A percentile compares a stretch with the other conserved stretches of the same genome.
Conservation (phyloP, 2,329 filamentous ascomycete genomes). For the Phyllosticta citrichinensis region DNA sequence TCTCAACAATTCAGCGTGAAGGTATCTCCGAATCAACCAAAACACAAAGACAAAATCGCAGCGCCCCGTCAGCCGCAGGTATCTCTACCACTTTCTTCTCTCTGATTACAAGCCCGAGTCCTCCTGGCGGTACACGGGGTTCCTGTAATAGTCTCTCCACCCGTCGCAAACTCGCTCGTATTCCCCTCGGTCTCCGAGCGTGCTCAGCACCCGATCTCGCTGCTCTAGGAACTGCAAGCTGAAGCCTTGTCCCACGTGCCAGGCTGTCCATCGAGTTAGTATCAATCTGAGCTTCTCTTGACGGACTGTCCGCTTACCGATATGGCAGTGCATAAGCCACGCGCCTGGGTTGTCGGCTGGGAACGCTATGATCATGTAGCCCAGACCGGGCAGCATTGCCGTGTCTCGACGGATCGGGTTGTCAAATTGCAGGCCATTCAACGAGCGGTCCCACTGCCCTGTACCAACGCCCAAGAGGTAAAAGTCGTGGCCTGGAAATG, state of each 20-base stretch:
- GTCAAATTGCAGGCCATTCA: slow-evolving; percentile 1
- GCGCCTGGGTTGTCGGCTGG: slow-evolving; percentile 29
- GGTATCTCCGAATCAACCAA: background rate
- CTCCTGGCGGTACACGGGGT: background rate
- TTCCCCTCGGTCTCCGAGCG: background rate
- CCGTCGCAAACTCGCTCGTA: background rate
- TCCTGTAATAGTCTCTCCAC: background rate
- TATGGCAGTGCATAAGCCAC: slow-evolving; percentile 31
- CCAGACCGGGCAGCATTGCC: slow-evolving; percentile 22
- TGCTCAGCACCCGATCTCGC: slow-evolving; percentile 17
- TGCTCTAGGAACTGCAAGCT: slow-evolving; percentile 44
- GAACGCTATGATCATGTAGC: slow-evolving; percentile 28
- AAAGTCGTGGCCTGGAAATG: slow-evolving; percentile 16
- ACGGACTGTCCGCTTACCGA: slow-evolving; percentile 11
- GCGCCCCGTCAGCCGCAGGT: background rate
- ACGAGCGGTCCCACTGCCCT: background rate
- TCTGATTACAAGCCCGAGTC: slow-evolving; percentile 1
- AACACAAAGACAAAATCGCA: background rate
- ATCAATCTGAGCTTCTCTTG: slow-evolving; percentile 17
- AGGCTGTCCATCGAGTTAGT: background rate
- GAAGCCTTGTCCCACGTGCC: slow-evolving; percentile 28
- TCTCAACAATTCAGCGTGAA: background rate
- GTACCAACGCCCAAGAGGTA: slow-evolving; percentile 7
- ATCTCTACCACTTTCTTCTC: background rate
- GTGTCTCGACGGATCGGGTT: slow-evolving; percentile 29